Evolutionary conservation across 352 stramenopile species (phyloP).

Genomic region (Phytophthora macrochlamydospora): DNA sequence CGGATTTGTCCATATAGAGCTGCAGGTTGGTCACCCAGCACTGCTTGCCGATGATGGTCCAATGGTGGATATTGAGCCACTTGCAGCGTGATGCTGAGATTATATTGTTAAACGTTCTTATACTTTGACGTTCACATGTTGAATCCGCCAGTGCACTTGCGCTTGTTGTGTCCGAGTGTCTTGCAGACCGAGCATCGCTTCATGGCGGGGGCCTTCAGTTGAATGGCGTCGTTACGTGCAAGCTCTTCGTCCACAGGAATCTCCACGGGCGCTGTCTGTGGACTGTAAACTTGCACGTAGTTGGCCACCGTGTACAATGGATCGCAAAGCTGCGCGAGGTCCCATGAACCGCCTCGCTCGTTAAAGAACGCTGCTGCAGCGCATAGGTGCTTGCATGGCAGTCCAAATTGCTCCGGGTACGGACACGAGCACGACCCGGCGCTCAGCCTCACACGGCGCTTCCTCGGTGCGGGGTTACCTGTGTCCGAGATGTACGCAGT

Average conservation of each 20-base stretch:
- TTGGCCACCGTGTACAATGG: slow-evolving; percentile 34
- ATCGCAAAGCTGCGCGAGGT: slow-evolving; percentile 38
- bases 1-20: too few relatives aligned
- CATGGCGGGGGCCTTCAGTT: slow-evolving; percentile 31
- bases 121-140: neutral
- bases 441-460: slow-evolving; percentile 45
- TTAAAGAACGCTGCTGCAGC: slow-evolving; percentile 48
- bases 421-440: slow-evolving; percentile 39
- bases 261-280: slow-evolving; percentile 35
- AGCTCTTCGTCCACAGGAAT: slow-evolving; percentile 54
- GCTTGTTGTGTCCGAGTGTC: slow-evolving; percentile 48
- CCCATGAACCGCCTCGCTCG: slow-evolving; percentile 37
- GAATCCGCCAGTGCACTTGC: slow-evolving; percentile 28
- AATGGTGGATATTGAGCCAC: too few relatives aligned
- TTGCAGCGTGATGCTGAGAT: too few relatives aligned
- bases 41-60: too few relatives aligned
- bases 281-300: slow-evolving; percentile 38
- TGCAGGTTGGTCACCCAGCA: too few relatives aligned
- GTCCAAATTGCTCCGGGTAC: slow-evolving; percentile 36
- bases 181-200: slow-evolving; percentile 55
- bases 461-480: slow-evolving; percentile 32
- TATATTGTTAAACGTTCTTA: too few relatives aligned
- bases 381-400: slow-evolving; percentile 50
- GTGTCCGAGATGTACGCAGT: slow-evolving; percentile 47
- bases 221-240: slow-evolving; percentile 41